Evolutionary conservation across 1,139 yeast species (phyloP).

Genomic region (Pichia sorboxylosa): DNA sequence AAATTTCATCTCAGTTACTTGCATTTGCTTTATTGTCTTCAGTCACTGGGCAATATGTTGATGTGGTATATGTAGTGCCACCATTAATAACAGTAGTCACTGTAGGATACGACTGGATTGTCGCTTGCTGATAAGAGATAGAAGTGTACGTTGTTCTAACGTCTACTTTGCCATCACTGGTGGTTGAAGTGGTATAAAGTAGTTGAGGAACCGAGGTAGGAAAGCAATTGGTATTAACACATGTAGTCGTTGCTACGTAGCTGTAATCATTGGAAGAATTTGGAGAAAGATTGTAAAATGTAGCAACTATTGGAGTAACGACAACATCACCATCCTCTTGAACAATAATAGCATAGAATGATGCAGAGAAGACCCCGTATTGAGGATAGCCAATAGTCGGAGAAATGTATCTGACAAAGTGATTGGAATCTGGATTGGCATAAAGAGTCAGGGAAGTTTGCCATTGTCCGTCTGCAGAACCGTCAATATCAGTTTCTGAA

Average conservation of each 20-base stretch:
- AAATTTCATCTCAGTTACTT: too few species aligned
- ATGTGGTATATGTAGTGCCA: conserved; percentile 11
- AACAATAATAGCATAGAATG: too few species aligned
- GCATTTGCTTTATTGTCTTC: too few species aligned
- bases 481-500: conserved; percentile 1
- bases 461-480: conserved; percentile 3
- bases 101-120: conserved; percentile 7
- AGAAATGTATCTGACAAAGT: conserved; percentile 8
- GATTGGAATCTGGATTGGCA: conserved; percentile 3
- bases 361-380: conserved; percentile 8
- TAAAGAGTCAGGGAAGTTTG: conserved; percentile 2
- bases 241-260: conserved; percentile 6
- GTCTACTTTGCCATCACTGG: conserved; percentile 1
- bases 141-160: conserved; percentile 5
- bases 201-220: conserved; percentile 7
- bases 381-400: conserved; percentile 8
- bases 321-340: too few species aligned
- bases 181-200: conserved; percentile 3
- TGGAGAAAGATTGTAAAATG: conserved; percentile 2
- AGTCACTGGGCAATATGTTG: conserved; percentile 17
- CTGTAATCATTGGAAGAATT: conserved; percentile 5
- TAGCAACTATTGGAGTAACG: too few species aligned
- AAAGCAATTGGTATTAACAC: conserved; percentile 6
- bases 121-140: conserved; percentile 2
- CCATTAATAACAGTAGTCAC: conserved; percentile 5